Base-by-base conservation (phyloP, 1,139 yeast species). In the Casaregolazyma suthepensis region DNA sequence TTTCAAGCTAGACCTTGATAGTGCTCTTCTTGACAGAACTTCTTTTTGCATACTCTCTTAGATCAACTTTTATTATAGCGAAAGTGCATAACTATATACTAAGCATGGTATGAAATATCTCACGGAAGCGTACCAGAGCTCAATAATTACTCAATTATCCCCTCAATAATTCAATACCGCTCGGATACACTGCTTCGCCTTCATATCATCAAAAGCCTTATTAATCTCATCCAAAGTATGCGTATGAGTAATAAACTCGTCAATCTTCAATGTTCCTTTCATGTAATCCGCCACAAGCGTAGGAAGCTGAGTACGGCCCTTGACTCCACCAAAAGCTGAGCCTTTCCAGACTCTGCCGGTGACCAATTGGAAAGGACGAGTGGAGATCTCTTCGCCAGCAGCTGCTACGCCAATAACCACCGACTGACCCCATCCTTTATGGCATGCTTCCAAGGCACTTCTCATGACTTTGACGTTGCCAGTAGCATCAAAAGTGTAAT, bases 331-430 rank as follows among this genome's bases (percentile, higher is more conserved):
- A 64, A 89, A 93, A 17, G 99, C 99, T 66, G 96, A 89, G 64
- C 99, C 99, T 72, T 82, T 87, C 97, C 99, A 93, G 52, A 87
- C 96, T 75, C 99, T 85, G 65, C 99, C 99, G 47, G 99, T 93
- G 62, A 94, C 98, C 72, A 93, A 82, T 77, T 93, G 98, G 89
- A 93, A 93, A 58, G 99, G 99, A 75, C 98, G 84, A 53, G 98
- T 93, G 53, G 96, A 75, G 61, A 94, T 91, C 74, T 93, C 98
- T 73, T 90, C 80, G 63, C 99, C 99, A 50, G 98, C 96, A 63
- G 96, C 96, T 48, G 99, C 99, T 63, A 94, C 99, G 69, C 99
- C 99, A 69, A 93, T 93, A 66, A 93, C 78, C 64, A 93, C 79
- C 23, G 96, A 89, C 66, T 85, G 82, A 72, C 99, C 99, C 98